A percentile compares a stretch with the other conserved stretches of the same genome.
phyloP scores from a whole-genome alignment of 2,329 filamentous ascomycete species.

The Sporothrix pallida region DNA sequence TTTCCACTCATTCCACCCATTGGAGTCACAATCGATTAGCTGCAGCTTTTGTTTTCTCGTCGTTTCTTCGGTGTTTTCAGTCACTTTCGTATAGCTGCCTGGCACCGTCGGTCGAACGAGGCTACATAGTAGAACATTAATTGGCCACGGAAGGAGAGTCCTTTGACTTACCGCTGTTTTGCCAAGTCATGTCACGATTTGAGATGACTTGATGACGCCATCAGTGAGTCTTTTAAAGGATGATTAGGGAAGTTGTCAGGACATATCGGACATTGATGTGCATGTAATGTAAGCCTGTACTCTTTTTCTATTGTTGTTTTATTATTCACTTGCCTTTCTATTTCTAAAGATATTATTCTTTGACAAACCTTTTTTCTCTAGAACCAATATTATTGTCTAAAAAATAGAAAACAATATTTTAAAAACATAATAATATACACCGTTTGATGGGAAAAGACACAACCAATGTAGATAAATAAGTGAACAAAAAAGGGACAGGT shows the following conservation, averaged over 20 bases:
- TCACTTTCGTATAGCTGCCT: background rate
- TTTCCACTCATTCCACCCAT: background rate
- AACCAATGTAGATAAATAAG: no score
- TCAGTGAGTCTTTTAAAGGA: background rate
- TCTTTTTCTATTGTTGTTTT: background rate
- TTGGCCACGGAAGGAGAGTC: background rate
- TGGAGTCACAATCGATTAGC: constrained; percentile 12
- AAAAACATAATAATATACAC: no score
- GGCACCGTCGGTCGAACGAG: background rate
- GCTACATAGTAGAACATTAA: background rate
- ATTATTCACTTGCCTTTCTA: background rate
- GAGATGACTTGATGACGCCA: background rate
- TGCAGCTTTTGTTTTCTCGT: background rate
- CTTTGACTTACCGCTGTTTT: background rate
- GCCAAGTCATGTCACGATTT: background rate
- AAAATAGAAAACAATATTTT: no score
- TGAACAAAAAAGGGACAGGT: no score
- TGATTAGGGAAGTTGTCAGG: background rate
- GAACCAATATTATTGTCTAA: no score
- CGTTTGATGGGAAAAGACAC: no score
- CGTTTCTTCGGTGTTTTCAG: background rate
- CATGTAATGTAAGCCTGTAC: background rate
- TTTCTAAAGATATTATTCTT: background rate
- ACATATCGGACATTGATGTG: no score
- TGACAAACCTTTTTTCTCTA: background rate